Evolutionary conservation across 257 asterid genomes (phyloP).

Genomic region (Forsythia viridissima): DNA sequence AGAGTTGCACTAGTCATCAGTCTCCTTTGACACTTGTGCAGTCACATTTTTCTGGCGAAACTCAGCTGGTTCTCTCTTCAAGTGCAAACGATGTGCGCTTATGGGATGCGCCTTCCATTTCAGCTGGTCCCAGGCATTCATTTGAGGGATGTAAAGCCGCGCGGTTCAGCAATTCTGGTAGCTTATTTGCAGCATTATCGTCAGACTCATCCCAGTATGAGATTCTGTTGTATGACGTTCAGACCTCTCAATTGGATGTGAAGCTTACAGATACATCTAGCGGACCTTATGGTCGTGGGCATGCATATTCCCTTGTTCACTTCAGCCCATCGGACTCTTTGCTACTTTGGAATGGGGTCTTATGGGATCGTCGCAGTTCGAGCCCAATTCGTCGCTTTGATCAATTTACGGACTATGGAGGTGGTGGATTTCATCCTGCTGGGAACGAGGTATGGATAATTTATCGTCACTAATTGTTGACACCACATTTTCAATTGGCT

Average conservation of each 20-base stretch:
- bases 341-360: slow-evolving; percentile 94
- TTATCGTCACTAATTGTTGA: background rate
- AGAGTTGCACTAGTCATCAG: slow-evolving; percentile 80
- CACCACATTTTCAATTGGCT: background rate
- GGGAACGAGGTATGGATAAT: slow-evolving; percentile 80
- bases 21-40: slow-evolving; percentile 78
- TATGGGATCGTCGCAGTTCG: slow-evolving; percentile 87
- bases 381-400: slow-evolving; percentile 82
- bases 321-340: slow-evolving; percentile 78
- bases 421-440: slow-evolving; percentile 99
- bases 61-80: slow-evolving; percentile 78
- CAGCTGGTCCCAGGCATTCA: slow-evolving; percentile 85
- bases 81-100: slow-evolving; percentile 80
- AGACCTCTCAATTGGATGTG: slow-evolving; percentile 64
- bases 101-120: slow-evolving; percentile 80
- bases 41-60: slow-evolving; percentile 61
- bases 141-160: slow-evolving; percentile 92
- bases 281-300: slow-evolving; percentile 65
- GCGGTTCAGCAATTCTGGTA: slow-evolving; percentile 76
- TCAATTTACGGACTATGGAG: slow-evolving; percentile 87
- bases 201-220: slow-evolving; percentile 73
- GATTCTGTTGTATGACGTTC: slow-evolving; percentile 78
- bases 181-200: slow-evolving; percentile 69
- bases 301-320: slow-evolving; percentile 72
- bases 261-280: slow-evolving; percentile 65